Evolutionary conservation across 164 flowering plant genomes (phyloP).

Genomic region (Dillenia turbinata): DNA sequence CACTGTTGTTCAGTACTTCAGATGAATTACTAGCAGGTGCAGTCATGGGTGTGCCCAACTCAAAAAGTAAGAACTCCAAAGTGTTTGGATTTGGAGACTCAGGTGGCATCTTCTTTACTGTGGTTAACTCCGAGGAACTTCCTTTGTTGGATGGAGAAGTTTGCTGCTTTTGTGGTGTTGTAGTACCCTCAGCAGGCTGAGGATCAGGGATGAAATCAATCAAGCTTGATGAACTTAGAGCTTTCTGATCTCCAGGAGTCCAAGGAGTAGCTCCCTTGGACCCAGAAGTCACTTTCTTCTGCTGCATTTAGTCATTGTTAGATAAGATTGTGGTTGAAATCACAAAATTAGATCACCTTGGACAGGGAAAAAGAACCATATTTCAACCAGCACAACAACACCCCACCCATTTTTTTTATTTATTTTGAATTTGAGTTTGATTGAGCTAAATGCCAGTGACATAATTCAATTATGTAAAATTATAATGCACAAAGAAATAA

Average conservation of each 20-base stretch:
- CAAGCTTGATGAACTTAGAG: slow-evolving; percentile 19
- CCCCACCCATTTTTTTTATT: no score
- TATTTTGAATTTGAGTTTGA: no score
- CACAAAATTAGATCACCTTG: no score
- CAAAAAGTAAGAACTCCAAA: slow-evolving; percentile 39
- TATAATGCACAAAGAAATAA: no score
- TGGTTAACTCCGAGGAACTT: slow-evolving; percentile 14
- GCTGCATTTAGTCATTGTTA: neutral
- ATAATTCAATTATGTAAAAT: no score
- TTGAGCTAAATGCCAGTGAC: no score
- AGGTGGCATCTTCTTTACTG: slow-evolving; percentile 9
- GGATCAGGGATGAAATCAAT: slow-evolving; percentile 26
- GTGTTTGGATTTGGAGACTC: slow-evolving; percentile 19
- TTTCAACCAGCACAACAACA: no score
- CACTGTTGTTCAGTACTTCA: neutral
- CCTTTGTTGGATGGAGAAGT: slow-evolving; percentile 8
- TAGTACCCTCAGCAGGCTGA: slow-evolving; percentile 18
- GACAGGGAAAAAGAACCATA: no score
- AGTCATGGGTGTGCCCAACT: slow-evolving; percentile 20
- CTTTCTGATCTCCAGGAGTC: slow-evolving; percentile 10
- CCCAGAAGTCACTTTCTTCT: slow-evolving; percentile 16
- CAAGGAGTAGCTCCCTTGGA: neutral
- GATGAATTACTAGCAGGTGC: slow-evolving; percentile 9
- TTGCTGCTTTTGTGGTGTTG: slow-evolving; percentile 12
- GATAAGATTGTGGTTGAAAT: no score